Base-by-base conservation (phyloP, 139 green algal species). In the Mesotaenium endlicherianum region DNA sequence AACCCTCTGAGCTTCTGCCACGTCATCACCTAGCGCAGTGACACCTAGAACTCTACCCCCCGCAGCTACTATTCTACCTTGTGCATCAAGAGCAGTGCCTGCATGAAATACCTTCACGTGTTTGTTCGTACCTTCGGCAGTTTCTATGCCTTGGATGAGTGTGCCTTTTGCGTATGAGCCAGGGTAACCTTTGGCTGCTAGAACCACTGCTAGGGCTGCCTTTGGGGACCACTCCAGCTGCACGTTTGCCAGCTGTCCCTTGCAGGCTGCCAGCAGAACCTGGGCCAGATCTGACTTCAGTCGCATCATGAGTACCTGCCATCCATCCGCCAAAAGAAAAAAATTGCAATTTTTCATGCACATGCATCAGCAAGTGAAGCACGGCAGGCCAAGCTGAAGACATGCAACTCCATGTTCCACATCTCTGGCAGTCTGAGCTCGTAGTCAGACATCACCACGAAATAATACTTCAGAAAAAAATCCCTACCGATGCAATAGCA, bases 181-280 rank as follows among this genome's bases (percentile, higher is more conserved):
- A 0, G 96, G 96, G 91, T 99, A 99, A 17, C 96, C 96, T 30
- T 95, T 90, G 68, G 96, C 92, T 14, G 96, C 96, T 79, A 98
- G 89, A 30, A 95, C 77, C 3, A 98, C 94, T 0, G 91, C 95
- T 5, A 99, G 89, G 4, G 93, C 92, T 14, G 89, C 68, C 8
- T 97, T 75, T 0, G 86, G 50, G 47, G 80, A 88, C 94, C 89
- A 92, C 40, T 82, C 31, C 45, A 85, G 36, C 1, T 75, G 30
- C 8, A 78, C 3, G 38, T 70, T 26, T 31, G 38, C 30, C 3
- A 89, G 57, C 3, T 31, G 41, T 47, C 67, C 75, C 17, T 53
- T 20, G 43, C 81, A 80, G 50, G 92, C 90, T 17, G 76, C 68
- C 57, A 94, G 60, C 40, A 99, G 86, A 2, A 91, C 77, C 3